Conservation (phyloP, 176 grass and related monocot species). For the Tillandsia leiboldiana region DNA sequence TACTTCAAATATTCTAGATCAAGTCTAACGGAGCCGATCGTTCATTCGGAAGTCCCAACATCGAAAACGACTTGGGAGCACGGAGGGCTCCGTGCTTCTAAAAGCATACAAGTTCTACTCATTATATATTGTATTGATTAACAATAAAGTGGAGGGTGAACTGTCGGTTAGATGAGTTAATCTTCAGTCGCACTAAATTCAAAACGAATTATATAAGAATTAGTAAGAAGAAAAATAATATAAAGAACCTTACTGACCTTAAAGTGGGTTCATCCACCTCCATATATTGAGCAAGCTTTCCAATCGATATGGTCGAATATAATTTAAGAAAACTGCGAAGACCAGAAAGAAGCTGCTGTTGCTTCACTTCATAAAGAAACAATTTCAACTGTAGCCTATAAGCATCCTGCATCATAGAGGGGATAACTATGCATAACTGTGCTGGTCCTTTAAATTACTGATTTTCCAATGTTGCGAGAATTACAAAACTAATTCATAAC, state of each 20-base stretch:
- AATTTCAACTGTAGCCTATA: constrained; percentile 95
- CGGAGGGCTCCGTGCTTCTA: too few species aligned
- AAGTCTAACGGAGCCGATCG: too few species aligned
- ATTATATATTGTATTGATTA: not conserved
- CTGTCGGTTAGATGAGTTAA: not conserved
- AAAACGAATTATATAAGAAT: not conserved
- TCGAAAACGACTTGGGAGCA: too few species aligned
- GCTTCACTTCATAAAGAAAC: constrained; percentile 98
- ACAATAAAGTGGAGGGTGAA: constrained; percentile 3
- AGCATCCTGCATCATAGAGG: constrained; percentile 45
- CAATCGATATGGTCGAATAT: constrained; percentile 77
- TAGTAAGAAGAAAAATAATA: constrained; percentile 7
- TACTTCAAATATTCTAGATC: too few species aligned
- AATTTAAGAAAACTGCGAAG: constrained; percentile 74
- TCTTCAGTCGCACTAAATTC: too few species aligned
- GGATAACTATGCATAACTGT: not conserved
- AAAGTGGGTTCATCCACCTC: constrained; percentile 85
- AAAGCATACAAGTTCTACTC: too few species aligned
- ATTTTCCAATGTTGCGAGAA: not conserved
- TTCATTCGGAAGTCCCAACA: too few species aligned
- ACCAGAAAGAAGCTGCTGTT: constrained; percentile 83
- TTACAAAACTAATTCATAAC: not conserved
- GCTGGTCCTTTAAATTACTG: not conserved
- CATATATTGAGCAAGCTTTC: constrained; percentile 92
- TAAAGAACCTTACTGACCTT: constrained; percentile 41